Evolutionary conservation across 176 grass and related monocot genomes (phyloP).

Genomic region (Puya raimondii): DNA sequence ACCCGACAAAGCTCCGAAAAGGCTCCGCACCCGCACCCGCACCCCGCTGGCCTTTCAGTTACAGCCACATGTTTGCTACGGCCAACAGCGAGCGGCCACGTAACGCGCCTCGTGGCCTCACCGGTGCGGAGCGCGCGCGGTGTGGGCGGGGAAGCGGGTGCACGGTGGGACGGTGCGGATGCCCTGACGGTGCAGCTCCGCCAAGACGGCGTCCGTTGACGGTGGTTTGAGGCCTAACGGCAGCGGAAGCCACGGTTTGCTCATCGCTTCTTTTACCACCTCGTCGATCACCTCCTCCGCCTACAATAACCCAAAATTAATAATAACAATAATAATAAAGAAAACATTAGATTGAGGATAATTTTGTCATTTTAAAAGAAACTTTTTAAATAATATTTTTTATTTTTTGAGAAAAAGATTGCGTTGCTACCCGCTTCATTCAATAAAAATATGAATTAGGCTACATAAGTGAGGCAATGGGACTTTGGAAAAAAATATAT

Average conservation of each 20-base stretch:
- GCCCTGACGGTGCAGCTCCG: conserved; percentile 34
- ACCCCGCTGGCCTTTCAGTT: neutral
- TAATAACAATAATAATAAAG: neutral
- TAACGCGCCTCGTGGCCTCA: neutral
- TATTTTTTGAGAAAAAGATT: too few species aligned
- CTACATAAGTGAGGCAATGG: too few species aligned
- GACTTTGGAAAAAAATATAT: too few species aligned
- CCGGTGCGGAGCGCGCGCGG: neutral
- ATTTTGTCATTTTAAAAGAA: too few species aligned
- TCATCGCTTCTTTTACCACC: conserved; percentile 32
- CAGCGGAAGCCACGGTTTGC: conserved; percentile 37
- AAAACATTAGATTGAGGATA: neutral
- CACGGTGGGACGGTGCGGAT: conserved; percentile 19
- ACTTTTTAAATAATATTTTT: too few species aligned
- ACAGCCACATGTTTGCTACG: neutral
- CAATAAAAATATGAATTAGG: too few species aligned
- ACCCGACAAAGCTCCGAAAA: neutral
- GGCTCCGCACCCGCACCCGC: neutral
- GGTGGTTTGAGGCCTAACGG: conserved; percentile 36
- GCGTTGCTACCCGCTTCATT: too few species aligned
- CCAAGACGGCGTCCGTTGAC: conserved; percentile 28
- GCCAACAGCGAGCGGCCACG: neutral
- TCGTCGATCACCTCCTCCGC: conserved; percentile 32
- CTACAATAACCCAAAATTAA: conserved; percentile 2
- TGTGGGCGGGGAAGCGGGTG: neutral